phyloP scores from a whole-genome alignment of 306 rosid genomes.

The Calophaca sinica region DNA sequence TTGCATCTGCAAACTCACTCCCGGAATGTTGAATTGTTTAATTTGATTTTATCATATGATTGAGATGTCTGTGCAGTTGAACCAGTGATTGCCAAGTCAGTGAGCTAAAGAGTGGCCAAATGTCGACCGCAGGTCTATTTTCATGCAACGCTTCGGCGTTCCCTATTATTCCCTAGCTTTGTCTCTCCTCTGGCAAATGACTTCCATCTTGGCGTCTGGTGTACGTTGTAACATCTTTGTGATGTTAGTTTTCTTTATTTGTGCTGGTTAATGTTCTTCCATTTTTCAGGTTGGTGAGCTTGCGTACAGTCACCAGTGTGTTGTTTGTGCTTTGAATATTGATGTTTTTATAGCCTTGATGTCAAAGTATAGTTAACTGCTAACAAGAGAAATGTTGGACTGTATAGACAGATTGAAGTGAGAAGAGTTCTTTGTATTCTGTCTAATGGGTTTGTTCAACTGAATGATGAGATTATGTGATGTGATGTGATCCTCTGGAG shows the following conservation, averaged over 20 bases:
- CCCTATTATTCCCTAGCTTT: neutral
- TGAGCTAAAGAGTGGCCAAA: conserved; percentile 25
- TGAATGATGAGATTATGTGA: conserved; percentile 34
- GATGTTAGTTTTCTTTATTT: conserved; percentile 47
- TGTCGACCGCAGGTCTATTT: conserved; percentile 31
- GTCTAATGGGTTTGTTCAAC: conserved; percentile 41
- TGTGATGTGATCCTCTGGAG: conserved; percentile 35
- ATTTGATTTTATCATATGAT: conserved; percentile 8
- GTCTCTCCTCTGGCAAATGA: conserved; percentile 35
- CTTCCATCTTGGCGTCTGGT: conserved; percentile 48
- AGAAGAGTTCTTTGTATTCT: conserved; percentile 38
- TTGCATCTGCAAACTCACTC: conserved; percentile 82
- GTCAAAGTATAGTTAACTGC: conserved; percentile 53
- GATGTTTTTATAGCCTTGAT: conserved; percentile 44
- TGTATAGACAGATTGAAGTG: conserved; percentile 43
- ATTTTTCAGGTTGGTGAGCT: conserved; percentile 45
- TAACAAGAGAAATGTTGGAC: conserved; percentile 53
- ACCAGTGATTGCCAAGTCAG: conserved; percentile 38
- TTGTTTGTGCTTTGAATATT: conserved; percentile 43
- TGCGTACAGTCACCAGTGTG: conserved; percentile 40
- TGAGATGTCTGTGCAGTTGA: conserved; percentile 36
- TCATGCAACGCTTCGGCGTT: conserved; percentile 1
- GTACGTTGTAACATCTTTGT: conserved; percentile 54
- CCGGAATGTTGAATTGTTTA: conserved; percentile 69
- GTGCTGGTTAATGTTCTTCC: conserved; percentile 47